phyloP scores from a whole-genome alignment of 2,329 filamentous ascomycete species.

The Fusarium bulbicola region DNA sequence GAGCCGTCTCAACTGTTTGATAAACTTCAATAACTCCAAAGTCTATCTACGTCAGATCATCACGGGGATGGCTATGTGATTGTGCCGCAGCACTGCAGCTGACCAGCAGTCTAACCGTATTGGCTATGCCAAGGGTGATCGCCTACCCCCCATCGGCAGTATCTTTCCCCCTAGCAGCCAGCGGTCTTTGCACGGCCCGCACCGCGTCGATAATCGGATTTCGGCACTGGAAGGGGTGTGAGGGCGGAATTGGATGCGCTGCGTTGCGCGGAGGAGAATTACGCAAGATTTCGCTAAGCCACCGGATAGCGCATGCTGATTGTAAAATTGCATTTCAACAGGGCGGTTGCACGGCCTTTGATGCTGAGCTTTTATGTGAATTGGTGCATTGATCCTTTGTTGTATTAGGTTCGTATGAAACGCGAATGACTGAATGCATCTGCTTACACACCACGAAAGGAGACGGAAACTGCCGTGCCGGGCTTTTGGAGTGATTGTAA shows the following conservation, averaged over 20 bases:
- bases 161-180: background rate
- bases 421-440: too few species aligned
- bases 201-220: background rate
- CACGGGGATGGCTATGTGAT: background rate
- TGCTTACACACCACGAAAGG: background rate
- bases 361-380: rapidly evolving
- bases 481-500: background rate
- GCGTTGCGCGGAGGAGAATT: background rate
- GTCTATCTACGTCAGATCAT: background rate
- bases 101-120: background rate
- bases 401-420: rapidly evolving
- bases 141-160: background rate
- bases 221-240: background rate
- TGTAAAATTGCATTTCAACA: rapidly evolving
- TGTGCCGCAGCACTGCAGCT: background rate
- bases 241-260: background rate
- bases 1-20: background rate
- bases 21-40: background rate
- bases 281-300: background rate
- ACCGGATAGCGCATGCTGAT: too few species aligned
- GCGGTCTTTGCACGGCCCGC: background rate
- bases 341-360: too few species aligned
- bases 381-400: background rate
- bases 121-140: background rate
- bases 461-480: background rate